Base-by-base conservation (phyloP, 768 basidiomycete species). In the Lactifluus rugatus region DNA sequence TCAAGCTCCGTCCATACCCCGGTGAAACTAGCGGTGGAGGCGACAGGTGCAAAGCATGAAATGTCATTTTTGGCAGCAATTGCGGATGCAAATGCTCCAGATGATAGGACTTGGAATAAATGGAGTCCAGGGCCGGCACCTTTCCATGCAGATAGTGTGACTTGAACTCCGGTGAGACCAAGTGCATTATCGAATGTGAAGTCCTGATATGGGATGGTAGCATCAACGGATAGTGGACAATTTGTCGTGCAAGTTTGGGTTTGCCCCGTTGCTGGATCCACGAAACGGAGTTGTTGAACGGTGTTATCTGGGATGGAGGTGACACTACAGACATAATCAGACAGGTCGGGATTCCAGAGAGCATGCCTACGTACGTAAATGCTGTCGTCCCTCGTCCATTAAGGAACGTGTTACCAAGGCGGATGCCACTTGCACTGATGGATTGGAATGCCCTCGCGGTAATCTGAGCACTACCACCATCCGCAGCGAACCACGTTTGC, bases 371-470 rank as follows among this genome's bases (percentile, higher is more conserved):
- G 54, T 70, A 94, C 94, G 80, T 87, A 72, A 99, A 99, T 5
- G 76, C 79, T n/a, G 82, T 89, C 1, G 95, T 95, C 42, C 93
- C 87, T 64, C 88, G 84, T 52, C 84, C 80, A 51, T 76, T 71
- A 62, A 84, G 77, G 70, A 95, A 90, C 8, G 93, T 94, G 72
- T 99, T 98, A 26, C 93, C 94, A 28, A 99, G 74, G 46, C 96
- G 83, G 48, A 97, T 68, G 5, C 95, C 96, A 56, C 77, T 83
- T 3, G 83, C 87, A 49, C 79, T 82, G 56, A 89, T 80, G 66
- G 78, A 86, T 26, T 82, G 74, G 67, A 86, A 89, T n/a, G 84
- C 79, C 57, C 86, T 78, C 45, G 91, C 75, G 28, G 87, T 92
- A 63, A 98, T 80, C 54, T 87, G 75, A 2, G 91, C 87, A 23